Evolutionary conservation across 225 moss, liverwort and hornwort genomes (phyloP).

Genomic region (Marchantia paleacea): DNA sequence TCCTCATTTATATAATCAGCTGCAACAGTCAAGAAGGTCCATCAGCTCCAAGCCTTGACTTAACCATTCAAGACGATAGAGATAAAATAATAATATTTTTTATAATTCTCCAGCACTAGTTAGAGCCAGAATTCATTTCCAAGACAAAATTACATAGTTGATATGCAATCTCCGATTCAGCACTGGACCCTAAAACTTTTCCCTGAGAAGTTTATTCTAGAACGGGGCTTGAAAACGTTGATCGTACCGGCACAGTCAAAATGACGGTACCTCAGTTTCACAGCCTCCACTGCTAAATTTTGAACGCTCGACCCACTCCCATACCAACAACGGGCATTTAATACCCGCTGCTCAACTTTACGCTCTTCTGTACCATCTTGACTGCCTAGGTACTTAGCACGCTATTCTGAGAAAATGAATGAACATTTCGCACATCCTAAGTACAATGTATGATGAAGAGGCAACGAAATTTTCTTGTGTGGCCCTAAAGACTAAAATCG

Average conservation of each 20-base stretch:
- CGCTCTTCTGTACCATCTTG: slow-evolving; percentile 9
- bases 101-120: not conserved
- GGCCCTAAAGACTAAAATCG: no score
- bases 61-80: not conserved
- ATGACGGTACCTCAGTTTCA: slow-evolving; percentile 87
- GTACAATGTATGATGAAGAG: no score
- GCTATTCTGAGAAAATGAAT: no score
- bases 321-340: slow-evolving; percentile 69
- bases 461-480: no score
- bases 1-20: slow-evolving; percentile 96
- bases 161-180: not conserved
- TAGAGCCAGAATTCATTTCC: not conserved
- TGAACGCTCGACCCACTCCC: slow-evolving; percentile 80
- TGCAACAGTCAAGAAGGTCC: slow-evolving; percentile 28
- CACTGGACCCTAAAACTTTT: not conserved
- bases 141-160: no score
- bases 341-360: slow-evolving; percentile 64
- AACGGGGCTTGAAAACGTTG: not conserved
- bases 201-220: not conserved
- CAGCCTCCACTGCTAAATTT: slow-evolving; percentile 66
- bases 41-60: not conserved
- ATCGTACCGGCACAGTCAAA: slow-evolving; percentile 87
- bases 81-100: no score
- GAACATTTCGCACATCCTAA: no score
- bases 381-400: not conserved